Base-by-base conservation (phyloP, 2,329 filamentous ascomycete genomes). In the Botrytis fabae region DNA sequence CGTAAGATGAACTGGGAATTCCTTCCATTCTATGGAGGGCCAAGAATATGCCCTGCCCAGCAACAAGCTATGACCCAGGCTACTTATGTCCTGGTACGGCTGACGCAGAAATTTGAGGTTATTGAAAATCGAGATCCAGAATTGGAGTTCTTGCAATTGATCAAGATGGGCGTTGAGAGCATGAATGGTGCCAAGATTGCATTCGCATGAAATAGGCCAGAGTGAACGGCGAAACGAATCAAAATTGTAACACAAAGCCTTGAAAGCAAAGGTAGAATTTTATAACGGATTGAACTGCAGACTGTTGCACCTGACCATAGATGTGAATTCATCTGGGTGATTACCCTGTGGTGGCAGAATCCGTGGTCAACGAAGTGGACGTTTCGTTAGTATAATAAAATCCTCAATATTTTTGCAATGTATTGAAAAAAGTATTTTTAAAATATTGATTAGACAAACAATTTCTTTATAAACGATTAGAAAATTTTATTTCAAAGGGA, bases 21-120 rank as follows among this genome's bases (percentile, higher is more conserved):
- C 73, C 90, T 92, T 59, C 91, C 91, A 0, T 95, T 95, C 78
- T 92, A 90, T 76, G 84, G 89, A 38, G 91, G 91, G 0, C 90
- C 91, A 0, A 82, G 91, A 4, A 86, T 90, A 0, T 93, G 91
- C 71, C 73, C 73, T 40, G 73, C 73, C 2, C 73, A 74, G 60
- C 73, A 74, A 42, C 73, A 74, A 51, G 73, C 64, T 5, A 44
- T 74, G 57, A 70, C 70, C 18, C 65, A 74, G 25, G n/a, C 66
- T 25, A 42, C 60, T 14, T 74, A 74, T 66, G 32, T 74, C 35
- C 40, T 74, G 18, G 64, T 74, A 4, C 40, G 65, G 18, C 35
- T 74, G 28, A 74, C 70, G 6, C 64, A 61, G 25, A 69, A 38
- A 60, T 74, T 73, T 62, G 65, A 18, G 20, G 1, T 22, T 4